phyloP scores from a whole-genome alignment of 305 asterid species.

The Fraxinus sp. region DNA sequence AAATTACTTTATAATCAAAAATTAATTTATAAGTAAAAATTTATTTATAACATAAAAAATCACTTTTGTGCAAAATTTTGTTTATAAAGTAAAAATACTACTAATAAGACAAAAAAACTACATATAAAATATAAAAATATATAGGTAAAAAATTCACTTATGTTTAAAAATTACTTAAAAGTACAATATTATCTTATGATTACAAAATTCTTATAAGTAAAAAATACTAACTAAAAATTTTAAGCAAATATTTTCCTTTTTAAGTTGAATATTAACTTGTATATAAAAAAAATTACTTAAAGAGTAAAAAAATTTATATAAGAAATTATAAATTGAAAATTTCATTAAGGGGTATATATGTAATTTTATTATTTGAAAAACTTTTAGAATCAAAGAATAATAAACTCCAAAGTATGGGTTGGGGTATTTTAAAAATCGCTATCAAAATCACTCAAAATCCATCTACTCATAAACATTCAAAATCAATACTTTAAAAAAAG shows the following conservation, averaged over 20 bases:
- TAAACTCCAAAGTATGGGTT: background rate
- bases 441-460: background rate
- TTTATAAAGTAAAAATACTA: too few relatives aligned
- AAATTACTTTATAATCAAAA: background rate
- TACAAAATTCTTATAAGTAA: background rate
- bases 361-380: too few relatives aligned
- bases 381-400: too few relatives aligned
- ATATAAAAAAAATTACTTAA: background rate
- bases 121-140: too few relatives aligned
- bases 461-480: background rate
- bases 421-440: background rate
- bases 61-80: background rate
- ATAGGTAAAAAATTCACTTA: background rate
- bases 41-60: background rate
- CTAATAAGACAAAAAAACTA: background rate
- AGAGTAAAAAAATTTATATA: too few relatives aligned
- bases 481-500: background rate
- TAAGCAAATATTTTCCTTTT: background rate
- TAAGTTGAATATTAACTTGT: background rate
- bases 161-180: background rate
- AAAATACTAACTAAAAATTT: background rate
- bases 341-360: background rate
- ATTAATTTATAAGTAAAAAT: background rate
- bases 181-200: background rate
- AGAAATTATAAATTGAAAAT: background rate